phyloP scores from a whole-genome alignment of 495 filamentous ascomycete species.

The Annulohypoxylon moriforme region DNA sequence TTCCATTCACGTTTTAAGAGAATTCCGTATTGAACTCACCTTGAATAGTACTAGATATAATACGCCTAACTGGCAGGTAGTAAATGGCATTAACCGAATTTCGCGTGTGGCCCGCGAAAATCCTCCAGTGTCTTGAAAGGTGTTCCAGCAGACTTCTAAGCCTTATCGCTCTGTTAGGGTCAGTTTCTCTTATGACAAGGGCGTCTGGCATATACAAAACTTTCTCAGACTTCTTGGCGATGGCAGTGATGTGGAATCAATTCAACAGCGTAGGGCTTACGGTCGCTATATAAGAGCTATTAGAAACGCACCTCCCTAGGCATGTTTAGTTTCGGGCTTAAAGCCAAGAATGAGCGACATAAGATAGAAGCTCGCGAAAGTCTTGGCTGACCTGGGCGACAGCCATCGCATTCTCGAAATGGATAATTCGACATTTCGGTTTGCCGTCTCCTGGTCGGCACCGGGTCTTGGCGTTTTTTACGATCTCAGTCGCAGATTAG shows the following conservation, averaged over 20 bases:
- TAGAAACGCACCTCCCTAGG: conserved; percentile 1
- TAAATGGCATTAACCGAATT: conserved; percentile 8
- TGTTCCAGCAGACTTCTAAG: conserved; percentile 29
- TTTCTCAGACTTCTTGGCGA: conserved; percentile 10
- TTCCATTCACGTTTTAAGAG: conserved; percentile 8
- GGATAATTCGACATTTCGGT: conserved; percentile 18
- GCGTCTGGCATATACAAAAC: neutral
- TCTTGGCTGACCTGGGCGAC: conserved; percentile 2
- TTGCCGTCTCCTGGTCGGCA: conserved; percentile 7
- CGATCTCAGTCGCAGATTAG: conserved; percentile 21
- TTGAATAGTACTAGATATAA: conserved; percentile 5
- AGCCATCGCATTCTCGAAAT: conserved; percentile 20
- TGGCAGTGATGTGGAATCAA: conserved; percentile 7
- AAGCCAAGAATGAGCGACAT: conserved; percentile 8
- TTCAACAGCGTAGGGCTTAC: conserved; percentile 18
- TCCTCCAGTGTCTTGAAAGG: conserved; percentile 18
- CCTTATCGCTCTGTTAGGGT: conserved; percentile 1
- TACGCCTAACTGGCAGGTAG: neutral
- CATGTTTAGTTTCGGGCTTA: conserved; percentile 1
- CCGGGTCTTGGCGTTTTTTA: conserved; percentile 36
- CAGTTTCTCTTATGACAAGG: neutral
- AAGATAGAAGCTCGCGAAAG: conserved; percentile 6
- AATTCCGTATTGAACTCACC: neutral
- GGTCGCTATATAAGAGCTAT: neutral
- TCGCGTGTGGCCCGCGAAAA: conserved; percentile 23